Conservation (phyloP, 768 basidiomycete genomes). For the Xanthoconium stramineum region DNA sequence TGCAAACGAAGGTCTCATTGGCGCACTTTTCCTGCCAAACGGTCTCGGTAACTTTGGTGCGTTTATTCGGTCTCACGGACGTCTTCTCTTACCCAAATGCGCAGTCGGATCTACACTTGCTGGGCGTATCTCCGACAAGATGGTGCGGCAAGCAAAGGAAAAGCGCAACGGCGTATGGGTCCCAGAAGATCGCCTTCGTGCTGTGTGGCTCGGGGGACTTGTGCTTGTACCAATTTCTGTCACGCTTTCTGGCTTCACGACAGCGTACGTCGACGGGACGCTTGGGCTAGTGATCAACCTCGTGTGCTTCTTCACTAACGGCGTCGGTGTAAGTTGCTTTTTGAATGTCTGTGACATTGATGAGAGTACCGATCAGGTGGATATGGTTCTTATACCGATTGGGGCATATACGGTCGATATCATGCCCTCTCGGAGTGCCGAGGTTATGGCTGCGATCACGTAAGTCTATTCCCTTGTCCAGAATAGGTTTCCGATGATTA, state of each 20-base stretch:
- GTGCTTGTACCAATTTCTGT: slow-evolving; percentile 53
- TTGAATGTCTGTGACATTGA: background rate
- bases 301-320: slow-evolving; percentile 58
- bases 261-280: slow-evolving; percentile 45
- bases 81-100: background rate
- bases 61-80: background rate
- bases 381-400: slow-evolving; percentile 53
- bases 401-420: slow-evolving; percentile 60
- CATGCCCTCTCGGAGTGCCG: slow-evolving; percentile 58
- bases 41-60: slow-evolving; percentile 25
- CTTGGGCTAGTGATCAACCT: slow-evolving; percentile 51
- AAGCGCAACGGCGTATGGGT: slow-evolving; percentile 55
- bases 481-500: background rate
- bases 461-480: slow-evolving; percentile 29
- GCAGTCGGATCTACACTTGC: slow-evolving; percentile 59
- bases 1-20: slow-evolving; percentile 18
- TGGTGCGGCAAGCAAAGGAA: slow-evolving; percentile 47
- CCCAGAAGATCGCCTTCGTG: slow-evolving; percentile 67
- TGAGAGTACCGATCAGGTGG: slow-evolving; percentile 38
- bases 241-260: slow-evolving; percentile 46
- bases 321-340: slow-evolving; percentile 53
- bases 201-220: slow-evolving; percentile 42
- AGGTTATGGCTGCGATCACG: slow-evolving; percentile 55
- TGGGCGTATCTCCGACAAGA: slow-evolving; percentile 55
- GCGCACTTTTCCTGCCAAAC: slow-evolving; percentile 24